phyloP scores from a whole-genome alignment of 1,284 basidiomycete genomes.

The Schizophyllum commune region DNA sequence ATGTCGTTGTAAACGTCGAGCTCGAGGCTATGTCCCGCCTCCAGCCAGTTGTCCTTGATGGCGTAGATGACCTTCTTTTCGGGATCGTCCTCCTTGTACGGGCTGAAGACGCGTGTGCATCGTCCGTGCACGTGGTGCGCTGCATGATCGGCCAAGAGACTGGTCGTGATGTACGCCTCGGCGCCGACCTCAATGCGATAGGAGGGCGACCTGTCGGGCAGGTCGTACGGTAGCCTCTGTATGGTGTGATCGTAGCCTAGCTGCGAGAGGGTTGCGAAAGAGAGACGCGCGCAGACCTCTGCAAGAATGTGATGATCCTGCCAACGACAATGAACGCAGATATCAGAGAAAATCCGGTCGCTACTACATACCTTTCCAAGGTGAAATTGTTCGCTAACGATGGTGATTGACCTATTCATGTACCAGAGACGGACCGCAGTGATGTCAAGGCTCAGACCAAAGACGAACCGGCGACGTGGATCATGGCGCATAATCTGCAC shows the following conservation, averaged over 20 bases:
- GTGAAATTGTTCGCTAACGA: too few species aligned
- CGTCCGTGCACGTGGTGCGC: neutral
- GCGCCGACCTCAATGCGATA: neutral
- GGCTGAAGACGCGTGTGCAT: neutral
- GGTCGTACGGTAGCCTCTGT: neutral
- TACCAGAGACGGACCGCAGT: too few species aligned
- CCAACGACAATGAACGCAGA: too few species aligned
- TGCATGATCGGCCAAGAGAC: neutral
- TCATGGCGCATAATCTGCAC: too few species aligned
- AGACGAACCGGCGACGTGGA: too few species aligned
- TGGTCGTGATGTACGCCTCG: neutral
- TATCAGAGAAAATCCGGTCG: too few species aligned
- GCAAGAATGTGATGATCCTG: neutral
- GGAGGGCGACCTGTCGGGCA: neutral
- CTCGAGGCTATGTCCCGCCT: too few species aligned
- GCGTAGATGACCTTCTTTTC: neutral
- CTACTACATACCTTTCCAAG: too few species aligned
- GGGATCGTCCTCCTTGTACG: neutral
- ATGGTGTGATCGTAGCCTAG: neutral
- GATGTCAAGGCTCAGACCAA: too few species aligned
- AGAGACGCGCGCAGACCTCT: neutral
- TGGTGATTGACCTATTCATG: too few species aligned
- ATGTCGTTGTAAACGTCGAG: too few species aligned
- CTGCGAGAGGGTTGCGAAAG: neutral
- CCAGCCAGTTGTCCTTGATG: too few species aligned